Conservation (phyloP, 1,284 basidiomycete genomes). For the Vanrija sp. region DNA sequence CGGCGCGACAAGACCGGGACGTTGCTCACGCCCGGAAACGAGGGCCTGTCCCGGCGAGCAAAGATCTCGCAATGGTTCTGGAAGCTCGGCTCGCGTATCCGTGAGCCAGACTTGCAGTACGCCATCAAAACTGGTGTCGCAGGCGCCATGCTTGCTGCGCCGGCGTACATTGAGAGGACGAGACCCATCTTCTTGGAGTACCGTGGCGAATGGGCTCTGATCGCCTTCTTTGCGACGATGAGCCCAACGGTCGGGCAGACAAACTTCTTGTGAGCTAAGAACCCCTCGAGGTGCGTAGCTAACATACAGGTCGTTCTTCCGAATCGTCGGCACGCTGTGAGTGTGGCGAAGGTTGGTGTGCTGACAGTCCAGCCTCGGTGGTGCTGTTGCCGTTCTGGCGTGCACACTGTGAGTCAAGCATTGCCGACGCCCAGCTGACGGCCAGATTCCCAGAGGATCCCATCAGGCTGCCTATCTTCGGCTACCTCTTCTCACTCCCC, state of each 20-base stretch:
- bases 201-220: slow-evolving; percentile 89
- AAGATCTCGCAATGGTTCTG: slow-evolving; percentile 68
- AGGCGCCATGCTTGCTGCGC: slow-evolving; percentile 69
- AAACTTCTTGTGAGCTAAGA: slow-evolving; percentile 61
- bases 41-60: slow-evolving; percentile 59
- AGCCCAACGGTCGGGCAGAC: slow-evolving; percentile 79
- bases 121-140: slow-evolving; percentile 73
- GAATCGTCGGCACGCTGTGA: slow-evolving; percentile 76
- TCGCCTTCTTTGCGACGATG: slow-evolving; percentile 86
- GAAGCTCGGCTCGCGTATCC: slow-evolving; percentile 66
- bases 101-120: slow-evolving; percentile 75
- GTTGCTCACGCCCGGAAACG: slow-evolving; percentile 66
- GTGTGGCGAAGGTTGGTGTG: slow-evolving; percentile 28
- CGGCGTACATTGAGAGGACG: slow-evolving; percentile 77
- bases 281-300: neutral
- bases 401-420: slow-evolving; percentile 55
- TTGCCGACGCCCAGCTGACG: slow-evolving; percentile 1
- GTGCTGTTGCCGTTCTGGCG: slow-evolving; percentile 65
- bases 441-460: slow-evolving; percentile 67
- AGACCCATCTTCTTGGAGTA: slow-evolving; percentile 72
- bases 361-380: slow-evolving; percentile 61
- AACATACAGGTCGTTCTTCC: slow-evolving; percentile 53
- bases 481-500: slow-evolving; percentile 85
- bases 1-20: slow-evolving; percentile 77
- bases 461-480: slow-evolving; percentile 70